These are phyloP conservation scores for Stephania cephalantha DNA, from an alignment of 164 flowering plant species.

Conservation along the genomic window DNA sequence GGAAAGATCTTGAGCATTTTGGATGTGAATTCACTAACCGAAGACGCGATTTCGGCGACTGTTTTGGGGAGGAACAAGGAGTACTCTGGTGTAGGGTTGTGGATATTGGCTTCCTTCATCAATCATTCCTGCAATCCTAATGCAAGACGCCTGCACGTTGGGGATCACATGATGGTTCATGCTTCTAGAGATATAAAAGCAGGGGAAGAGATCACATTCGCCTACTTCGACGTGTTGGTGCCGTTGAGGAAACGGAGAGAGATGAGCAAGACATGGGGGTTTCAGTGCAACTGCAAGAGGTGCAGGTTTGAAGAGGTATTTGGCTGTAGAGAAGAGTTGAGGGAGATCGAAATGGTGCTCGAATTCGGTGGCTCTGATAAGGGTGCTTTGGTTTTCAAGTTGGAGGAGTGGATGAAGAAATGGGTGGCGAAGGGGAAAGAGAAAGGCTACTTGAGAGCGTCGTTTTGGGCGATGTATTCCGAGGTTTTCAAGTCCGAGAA, in stretches of 20 bases:
- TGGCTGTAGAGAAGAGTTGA: conserved; percentile 32
- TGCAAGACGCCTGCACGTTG: conserved; percentile 66
- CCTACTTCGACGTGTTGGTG: conserved; percentile 61
- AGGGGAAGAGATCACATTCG: conserved; percentile 84
- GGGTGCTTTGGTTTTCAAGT: conserved; percentile 35
- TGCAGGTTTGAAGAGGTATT: conserved; percentile 63
- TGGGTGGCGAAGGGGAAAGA: conserved; percentile 56
- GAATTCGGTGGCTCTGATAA: conserved; percentile 45
- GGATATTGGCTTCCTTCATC: conserved; percentile 72
- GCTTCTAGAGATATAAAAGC: conserved; percentile 71
- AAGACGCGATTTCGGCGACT: conserved; percentile 51
- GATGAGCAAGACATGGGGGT: conserved; percentile 64
- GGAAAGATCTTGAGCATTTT: conserved; percentile 44
- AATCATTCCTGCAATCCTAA: conserved; percentile 86
- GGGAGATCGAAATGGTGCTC: conserved; percentile 47
- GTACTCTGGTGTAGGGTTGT: conserved; percentile 71
- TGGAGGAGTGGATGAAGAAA: conserved; percentile 70
- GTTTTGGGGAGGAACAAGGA: conserved; percentile 61
- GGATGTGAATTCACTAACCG: conserved; percentile 80
- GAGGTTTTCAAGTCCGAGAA: conserved; percentile 48
- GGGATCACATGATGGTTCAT: conserved; percentile 57
- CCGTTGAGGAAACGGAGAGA: conserved; percentile 46
- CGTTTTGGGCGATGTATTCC: conserved; percentile 55
- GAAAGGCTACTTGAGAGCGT: conserved; percentile 69
- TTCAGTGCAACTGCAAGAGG: conserved; percentile 61